Percentiles rank a stretch among this genome's conserved stretches.
Evolutionary conservation across 2,329 filamentous ascomycete species (phyloP).

Genomic region (Talaromyces marneffei): DNA sequence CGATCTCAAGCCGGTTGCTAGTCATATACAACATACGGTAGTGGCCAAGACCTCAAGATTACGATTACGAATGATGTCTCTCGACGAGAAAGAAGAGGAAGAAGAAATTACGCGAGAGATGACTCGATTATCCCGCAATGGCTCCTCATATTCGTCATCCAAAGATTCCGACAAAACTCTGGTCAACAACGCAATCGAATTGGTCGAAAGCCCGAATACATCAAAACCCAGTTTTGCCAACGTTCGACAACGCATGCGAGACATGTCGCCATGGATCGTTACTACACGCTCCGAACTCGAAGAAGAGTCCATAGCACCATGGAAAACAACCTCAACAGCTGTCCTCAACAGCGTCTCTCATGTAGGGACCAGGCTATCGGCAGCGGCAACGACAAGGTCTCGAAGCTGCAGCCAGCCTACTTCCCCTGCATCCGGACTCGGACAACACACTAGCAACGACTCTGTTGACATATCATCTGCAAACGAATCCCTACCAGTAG

Average conservation of each 20-base stretch:
- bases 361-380: neutral
- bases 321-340: conserved; percentile 1
- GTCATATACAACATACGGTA: conserved; percentile 29
- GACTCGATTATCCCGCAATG: neutral
- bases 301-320: neutral
- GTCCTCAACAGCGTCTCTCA: neutral
- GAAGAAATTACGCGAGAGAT: neutral
- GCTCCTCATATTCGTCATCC: neutral
- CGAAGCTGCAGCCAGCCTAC: neutral
- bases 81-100: neutral
- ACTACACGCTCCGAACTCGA: conserved; percentile 1
- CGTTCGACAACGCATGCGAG: conserved; percentile 10
- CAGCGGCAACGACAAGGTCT: neutral
- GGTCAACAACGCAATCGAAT: neutral
- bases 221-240: neutral
- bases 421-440: neutral
- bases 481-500: neutral
- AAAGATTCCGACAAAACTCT: neutral
- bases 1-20: conserved; percentile 31
- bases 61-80: neutral
- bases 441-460: neutral
- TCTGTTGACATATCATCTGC: conserved; percentile 1
- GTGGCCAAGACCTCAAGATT: conserved; percentile 11
- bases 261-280: conserved; percentile 4
- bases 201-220: neutral